Evolutionary conservation across 352 stramenopile species (phyloP), one percentile per base, ranked within the genome.

Genomic region (Blastocystis sp.): DNA sequence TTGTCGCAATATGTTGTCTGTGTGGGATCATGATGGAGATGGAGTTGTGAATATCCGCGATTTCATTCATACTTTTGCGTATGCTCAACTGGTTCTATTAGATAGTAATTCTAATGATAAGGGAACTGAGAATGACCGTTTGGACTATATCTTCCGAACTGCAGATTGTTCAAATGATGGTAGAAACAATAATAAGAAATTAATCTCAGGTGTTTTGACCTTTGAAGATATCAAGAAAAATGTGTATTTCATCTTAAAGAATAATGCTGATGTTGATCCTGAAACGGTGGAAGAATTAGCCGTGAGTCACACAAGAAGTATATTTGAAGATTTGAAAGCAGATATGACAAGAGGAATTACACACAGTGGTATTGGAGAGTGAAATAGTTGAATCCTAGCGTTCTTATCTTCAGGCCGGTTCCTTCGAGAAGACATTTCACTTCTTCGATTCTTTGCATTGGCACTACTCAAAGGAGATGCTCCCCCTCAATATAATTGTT

Each of bases 1-100:
- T 68, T 27, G 57, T 17, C 9, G 33, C 6, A 82, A 11, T 4
- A 82, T 82, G 73, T 82, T 66, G 22, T 30, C 17, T 42, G 73
- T 82, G 22, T 82, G 73, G 73, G 73, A 82, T 27, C 53, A 82
- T 57, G 73, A 82, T 68, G 13, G 42, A 22, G 73, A 82, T 62
- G 73, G 73, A 37, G 62, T 56, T 62, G 73, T 82, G 19, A 42
- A 37, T 62, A 64, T 82, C 58, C 73, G 73, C 22, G 73, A 82
- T 37, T 82, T 82, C 48, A 19, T 82, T 27, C 73, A 82, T 57
- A 82, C 73, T 5, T 82, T 66, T 42, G 73, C 54, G 1, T 82
- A 82, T 48, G 30, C 73, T 17, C 51, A 68, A 33, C 51, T 30
- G 0, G 73, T 82, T 30, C 2, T 51, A 4, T 68, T 0, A 0